Evolutionary conservation across 176 grass and related monocot genomes (phyloP).

Genomic region (Hordeum marinum): DNA sequence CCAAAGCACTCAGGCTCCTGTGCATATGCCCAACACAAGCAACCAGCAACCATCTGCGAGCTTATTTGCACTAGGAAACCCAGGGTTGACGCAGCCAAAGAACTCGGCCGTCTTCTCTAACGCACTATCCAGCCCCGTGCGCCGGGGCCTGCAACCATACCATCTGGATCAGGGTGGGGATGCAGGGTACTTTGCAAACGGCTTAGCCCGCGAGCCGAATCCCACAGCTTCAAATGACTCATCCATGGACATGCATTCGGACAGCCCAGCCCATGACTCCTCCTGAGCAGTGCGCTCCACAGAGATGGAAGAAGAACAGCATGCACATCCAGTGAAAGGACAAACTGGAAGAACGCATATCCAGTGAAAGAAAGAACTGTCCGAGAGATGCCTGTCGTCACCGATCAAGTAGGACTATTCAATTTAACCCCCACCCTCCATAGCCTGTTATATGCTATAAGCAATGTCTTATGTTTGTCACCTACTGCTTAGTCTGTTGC

Average conservation of each 20-base stretch:
- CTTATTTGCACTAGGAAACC: constrained; percentile 10
- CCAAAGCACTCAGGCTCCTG: constrained; percentile 25
- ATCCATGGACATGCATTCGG: constrained; percentile 69
- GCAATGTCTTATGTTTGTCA: constrained; percentile 21
- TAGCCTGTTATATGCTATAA: constrained; percentile 31
- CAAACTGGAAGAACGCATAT: constrained; percentile 19
- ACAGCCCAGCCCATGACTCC: constrained; percentile 41
- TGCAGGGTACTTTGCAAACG: constrained; percentile 25
- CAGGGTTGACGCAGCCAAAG: constrained; percentile 37
- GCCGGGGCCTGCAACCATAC: constrained; percentile 56
- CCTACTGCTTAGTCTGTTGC: constrained; percentile 5
- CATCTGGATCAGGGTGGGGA: constrained; percentile 55
- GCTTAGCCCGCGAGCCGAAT: constrained; percentile 17
- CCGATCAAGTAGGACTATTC: constrained; percentile 39
- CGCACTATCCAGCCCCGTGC: constrained; percentile 50
- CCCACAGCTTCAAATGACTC: constrained; percentile 36
- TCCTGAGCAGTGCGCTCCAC: constrained; percentile 7
- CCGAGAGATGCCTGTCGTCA: background rate
- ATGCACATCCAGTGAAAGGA: constrained; percentile 4
- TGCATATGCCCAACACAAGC: constrained; percentile 32
- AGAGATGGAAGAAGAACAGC: background rate
- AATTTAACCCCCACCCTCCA: constrained; percentile 31
- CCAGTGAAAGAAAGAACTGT: constrained; percentile 7
- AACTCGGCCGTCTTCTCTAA: constrained; percentile 50
- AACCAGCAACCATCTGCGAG: constrained; percentile 37